Evolutionary conservation across 139 green algal species (phyloP).

Genomic region (Closterium sp.): DNA sequence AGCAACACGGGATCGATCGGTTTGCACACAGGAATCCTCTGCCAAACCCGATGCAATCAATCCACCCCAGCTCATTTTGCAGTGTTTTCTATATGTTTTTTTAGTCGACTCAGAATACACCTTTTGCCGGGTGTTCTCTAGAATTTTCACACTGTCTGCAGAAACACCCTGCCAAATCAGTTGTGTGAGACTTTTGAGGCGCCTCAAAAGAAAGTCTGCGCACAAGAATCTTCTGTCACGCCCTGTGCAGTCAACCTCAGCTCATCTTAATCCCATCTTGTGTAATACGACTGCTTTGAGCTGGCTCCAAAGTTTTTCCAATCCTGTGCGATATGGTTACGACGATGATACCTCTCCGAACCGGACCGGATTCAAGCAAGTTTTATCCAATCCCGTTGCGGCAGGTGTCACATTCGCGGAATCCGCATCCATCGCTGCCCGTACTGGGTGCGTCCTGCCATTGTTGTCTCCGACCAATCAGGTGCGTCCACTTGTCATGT

Average conservation of each 20-base stretch:
- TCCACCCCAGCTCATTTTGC: background rate
- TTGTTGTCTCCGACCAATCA: conserved; percentile 34
- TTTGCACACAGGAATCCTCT: background rate
- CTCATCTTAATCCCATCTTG: background rate
- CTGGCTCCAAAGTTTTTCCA: no score
- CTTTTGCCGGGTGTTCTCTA: no score
- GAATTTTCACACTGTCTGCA: no score
- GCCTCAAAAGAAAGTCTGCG: no score
- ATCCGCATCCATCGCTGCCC: conserved; percentile 39
- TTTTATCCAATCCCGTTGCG: background rate
- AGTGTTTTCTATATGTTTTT: background rate
- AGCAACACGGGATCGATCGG: background rate
- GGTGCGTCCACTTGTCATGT: background rate
- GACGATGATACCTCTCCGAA: no score
- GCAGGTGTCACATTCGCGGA: conserved; percentile 7
- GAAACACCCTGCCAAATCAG: no score
- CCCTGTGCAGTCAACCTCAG: background rate
- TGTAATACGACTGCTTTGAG: no score
- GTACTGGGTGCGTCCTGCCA: conserved; percentile 44
- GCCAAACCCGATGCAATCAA: no score
- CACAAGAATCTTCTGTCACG: background rate
- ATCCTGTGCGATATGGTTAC: no score
- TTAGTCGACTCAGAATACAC: no score
- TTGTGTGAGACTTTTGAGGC: no score
- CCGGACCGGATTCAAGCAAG: background rate